Percentiles rank a stretch among this genome's conserved stretches.
phyloP scores from a whole-genome alignment of 202 grass and related monocot genomes.

The Schoenoplectus tabernaemontani region DNA sequence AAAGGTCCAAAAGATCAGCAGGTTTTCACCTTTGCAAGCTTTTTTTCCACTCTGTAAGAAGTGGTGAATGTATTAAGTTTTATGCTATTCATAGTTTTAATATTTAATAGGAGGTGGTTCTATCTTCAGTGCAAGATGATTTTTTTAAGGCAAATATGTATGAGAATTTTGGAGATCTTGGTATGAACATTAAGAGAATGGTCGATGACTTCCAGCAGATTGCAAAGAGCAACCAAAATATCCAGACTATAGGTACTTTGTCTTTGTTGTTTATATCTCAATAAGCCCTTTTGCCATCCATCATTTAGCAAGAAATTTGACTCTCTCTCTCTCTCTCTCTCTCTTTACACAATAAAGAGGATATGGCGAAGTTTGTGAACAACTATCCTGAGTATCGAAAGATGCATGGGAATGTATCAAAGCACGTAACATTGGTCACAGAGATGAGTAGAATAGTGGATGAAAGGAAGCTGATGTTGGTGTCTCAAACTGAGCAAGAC shows the following conservation, averaged over 20 bases:
- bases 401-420: slow-evolving; percentile 95
- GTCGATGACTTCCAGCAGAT: slow-evolving; percentile 98
- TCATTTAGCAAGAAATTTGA: slow-evolving; percentile 8
- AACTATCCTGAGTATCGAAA: slow-evolving; percentile 94
- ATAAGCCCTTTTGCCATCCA: background rate
- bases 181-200: slow-evolving; percentile 99
- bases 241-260: slow-evolving; percentile 77
- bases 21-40: slow-evolving; percentile 34
- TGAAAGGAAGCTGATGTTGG: slow-evolving; percentile 82
- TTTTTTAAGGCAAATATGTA: slow-evolving; percentile 87
- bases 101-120: slow-evolving; percentile 67
- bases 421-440: slow-evolving; percentile 86
- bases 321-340: background rate
- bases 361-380: slow-evolving; percentile 87
- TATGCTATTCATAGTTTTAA: slow-evolving; percentile 28
- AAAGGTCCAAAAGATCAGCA: slow-evolving; percentile 91
- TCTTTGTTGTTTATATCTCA: slow-evolving; percentile 12
- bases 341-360: slow-evolving; percentile 44
- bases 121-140: slow-evolving; percentile 81
- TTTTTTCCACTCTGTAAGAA: slow-evolving; percentile 18
- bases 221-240: slow-evolving; percentile 87
- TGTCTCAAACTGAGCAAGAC: slow-evolving; percentile 97
- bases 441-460: slow-evolving; percentile 98
- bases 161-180: slow-evolving; percentile 96
- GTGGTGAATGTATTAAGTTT: slow-evolving; percentile 21